phyloP scores from a whole-genome alignment of 1,139 yeast species.

The Spencermartinsiella ligniputridi region DNA sequence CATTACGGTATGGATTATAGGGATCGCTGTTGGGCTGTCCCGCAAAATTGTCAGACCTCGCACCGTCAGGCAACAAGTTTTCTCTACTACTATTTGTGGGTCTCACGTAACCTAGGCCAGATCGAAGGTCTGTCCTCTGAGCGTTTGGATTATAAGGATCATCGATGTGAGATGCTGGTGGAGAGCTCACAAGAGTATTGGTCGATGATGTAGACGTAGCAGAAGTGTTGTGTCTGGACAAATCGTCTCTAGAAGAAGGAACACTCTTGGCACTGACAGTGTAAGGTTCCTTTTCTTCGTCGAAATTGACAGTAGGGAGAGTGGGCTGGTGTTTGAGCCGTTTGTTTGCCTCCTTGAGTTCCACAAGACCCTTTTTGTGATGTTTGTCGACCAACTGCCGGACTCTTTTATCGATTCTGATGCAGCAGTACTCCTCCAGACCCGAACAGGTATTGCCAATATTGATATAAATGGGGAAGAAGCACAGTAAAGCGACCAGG shows the following conservation, averaged over 20 bases:
- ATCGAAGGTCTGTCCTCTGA: not conserved
- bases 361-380: conserved; percentile 35
- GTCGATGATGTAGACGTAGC: not conserved
- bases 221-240: not conserved
- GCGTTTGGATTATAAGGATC: not conserved
- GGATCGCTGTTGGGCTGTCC: not conserved
- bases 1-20: not conserved
- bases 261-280: not conserved
- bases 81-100: not conserved
- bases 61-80: not conserved
- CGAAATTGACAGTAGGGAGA: conserved; percentile 16
- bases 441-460: conserved; percentile 38
- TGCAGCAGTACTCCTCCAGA: conserved; percentile 56
- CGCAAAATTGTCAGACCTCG: not conserved
- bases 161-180: not conserved
- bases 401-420: conserved; percentile 52
- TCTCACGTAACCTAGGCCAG: not conserved
- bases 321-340: conserved; percentile 23
- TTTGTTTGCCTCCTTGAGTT: conserved; percentile 26
- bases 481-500: conserved; percentile 51
- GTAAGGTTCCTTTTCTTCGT: conserved; percentile 3
- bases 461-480: conserved; percentile 52
- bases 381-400: conserved; percentile 46
- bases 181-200: not conserved
- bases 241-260: not conserved